A percentile compares a stretch with the other conserved stretches of the same genome.
Conservation (phyloP, 306 rosid species). For the Psophocarpus tetragonolobus region DNA sequence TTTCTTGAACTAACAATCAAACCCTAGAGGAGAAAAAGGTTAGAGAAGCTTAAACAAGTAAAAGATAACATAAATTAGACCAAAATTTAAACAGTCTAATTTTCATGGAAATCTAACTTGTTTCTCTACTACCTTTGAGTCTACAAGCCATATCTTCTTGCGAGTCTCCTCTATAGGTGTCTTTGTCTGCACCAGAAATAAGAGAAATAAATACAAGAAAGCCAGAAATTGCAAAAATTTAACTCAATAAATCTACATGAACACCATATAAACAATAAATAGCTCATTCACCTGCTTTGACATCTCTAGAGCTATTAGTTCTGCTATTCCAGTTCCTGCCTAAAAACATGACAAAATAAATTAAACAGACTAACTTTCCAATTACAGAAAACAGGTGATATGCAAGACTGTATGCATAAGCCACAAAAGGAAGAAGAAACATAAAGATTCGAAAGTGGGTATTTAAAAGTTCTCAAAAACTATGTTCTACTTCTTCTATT, state of each 20-base stretch:
- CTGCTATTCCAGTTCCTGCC: conserved; percentile 12
- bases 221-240: neutral
- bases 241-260: neutral
- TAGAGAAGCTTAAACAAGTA: neutral
- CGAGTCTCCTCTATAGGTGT: conserved; percentile 15
- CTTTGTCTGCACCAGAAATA: neutral
- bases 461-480: neutral
- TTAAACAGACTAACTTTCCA: neutral
- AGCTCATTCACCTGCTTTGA: neutral
- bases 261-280: neutral
- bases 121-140: neutral
- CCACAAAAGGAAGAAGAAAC: neutral
- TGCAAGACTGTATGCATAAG: neutral
- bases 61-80: neutral
- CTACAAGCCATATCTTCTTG: conserved; percentile 18
- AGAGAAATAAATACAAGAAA: neutral
- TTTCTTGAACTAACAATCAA: conserved; percentile 10
- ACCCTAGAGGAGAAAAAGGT: neutral
- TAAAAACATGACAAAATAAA: neutral
- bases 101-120: neutral
- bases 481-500: neutral
- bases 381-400: neutral
- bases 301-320: conserved; percentile 2
- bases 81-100: neutral
- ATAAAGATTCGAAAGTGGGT: neutral